phyloP scores from a whole-genome alignment of 371 early-diverging fungal species.

The Rhizopus sp. region DNA sequence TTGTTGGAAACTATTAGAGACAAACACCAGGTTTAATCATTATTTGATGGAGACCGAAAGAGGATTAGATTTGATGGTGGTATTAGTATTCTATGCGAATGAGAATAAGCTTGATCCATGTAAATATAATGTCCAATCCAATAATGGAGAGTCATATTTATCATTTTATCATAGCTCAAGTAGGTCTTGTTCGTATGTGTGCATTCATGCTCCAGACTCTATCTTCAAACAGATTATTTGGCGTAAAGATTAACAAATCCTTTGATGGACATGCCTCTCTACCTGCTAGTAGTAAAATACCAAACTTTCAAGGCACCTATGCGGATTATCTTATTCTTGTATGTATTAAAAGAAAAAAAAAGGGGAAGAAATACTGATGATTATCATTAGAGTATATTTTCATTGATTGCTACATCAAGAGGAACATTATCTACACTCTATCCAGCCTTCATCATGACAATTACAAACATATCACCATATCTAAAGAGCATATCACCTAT shows the following conservation, averaged over 20 bases:
- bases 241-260: slow-evolving; percentile 75
- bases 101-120: slow-evolving; percentile 67
- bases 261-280: slow-evolving; percentile 74
- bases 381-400: slow-evolving; percentile 62
- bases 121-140: slow-evolving; percentile 56
- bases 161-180: slow-evolving; percentile 63
- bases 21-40: slow-evolving; percentile 71
- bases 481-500: slow-evolving; percentile 74
- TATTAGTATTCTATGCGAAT: slow-evolving; percentile 65
- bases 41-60: slow-evolving; percentile 77
- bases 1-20: slow-evolving; percentile 73
- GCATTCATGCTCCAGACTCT: slow-evolving; percentile 82
- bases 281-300: slow-evolving; percentile 67
- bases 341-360: slow-evolving; percentile 17
- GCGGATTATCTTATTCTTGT: slow-evolving; percentile 81
- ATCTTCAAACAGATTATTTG: slow-evolving; percentile 80
- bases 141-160: too few relatives aligned
- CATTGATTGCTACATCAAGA: slow-evolving; percentile 75
- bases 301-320: slow-evolving; percentile 78
- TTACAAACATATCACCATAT: slow-evolving; percentile 83
- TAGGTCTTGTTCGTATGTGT: slow-evolving; percentile 79
- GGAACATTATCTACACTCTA: slow-evolving; percentile 71
- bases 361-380: background rate
- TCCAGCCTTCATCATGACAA: slow-evolving; percentile 76
- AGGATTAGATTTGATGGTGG: slow-evolving; percentile 65